Evolutionary conservation across 1,284 basidiomycete genomes (phyloP), one percentile per base, ranked within the genome.

Genomic region (Moesziomyces globuligerus): DNA sequence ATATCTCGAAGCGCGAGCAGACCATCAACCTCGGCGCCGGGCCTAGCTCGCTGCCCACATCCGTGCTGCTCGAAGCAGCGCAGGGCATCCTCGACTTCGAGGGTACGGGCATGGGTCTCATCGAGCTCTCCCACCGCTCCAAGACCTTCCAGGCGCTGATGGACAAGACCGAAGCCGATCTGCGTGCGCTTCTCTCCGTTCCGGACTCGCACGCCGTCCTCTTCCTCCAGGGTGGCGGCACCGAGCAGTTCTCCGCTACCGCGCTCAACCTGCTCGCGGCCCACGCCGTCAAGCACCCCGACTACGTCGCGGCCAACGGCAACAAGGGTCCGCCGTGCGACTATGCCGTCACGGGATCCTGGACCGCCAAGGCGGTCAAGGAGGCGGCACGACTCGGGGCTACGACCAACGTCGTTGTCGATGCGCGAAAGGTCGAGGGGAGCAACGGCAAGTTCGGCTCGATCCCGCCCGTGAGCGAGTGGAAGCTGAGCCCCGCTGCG

Each of bases 381-480:
- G 80, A 82, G 45, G 76, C 79, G 1, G 58, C 67, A 39, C 67
- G 79, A 39, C 53, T 81, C 20, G 73, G 75, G 4, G 53, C 56
- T 6, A 74, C 61, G 23, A 76, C 74, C 24, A 77, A 76, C 21
- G 67, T 71, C 21, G 80, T 48, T 3, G 21, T 75, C 10, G 77
- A 82, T 51, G 37, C 79, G 20, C 53, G 73, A 20, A 69, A 76
- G 47, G 61, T 56, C 0, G 50, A 70, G 11, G 69, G 72, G 6
- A 59, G 74, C 25, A 47, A 66, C 9, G 70, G 65, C 36, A 72
- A 74, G 51, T 97, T 91, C 85, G 91, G 93, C 73, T 87, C 87
- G 55, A 89, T 98, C 75, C 93, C 94, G 11, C 84, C 88, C 13
- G 88, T 88, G 78, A 84, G 86, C 52, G 85, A 87, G 44, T 97